Evolutionary conservation across 805 yeast species (phyloP).

Genomic region (Teunomyces funiuensis): DNA sequence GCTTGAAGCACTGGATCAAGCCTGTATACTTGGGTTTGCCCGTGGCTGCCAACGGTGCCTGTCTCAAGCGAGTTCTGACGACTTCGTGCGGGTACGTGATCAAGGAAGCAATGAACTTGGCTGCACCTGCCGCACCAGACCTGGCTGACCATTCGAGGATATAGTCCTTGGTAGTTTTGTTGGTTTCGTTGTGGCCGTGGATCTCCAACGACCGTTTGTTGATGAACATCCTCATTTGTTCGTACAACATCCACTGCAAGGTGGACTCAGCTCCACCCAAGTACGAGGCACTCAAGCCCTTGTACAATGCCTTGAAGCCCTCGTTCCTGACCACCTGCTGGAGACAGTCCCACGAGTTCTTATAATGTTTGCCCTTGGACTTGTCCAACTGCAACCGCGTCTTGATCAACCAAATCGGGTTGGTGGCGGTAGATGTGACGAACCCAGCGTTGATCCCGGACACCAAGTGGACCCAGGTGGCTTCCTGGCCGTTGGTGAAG

Average conservation of each 20-base stretch:
- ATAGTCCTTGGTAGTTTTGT: constrained; percentile 53
- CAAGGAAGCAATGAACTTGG: constrained; percentile 88
- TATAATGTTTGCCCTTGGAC: constrained; percentile 63
- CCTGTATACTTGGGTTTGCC: constrained; percentile 90
- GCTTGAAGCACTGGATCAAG: constrained; percentile 77
- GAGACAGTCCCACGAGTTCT: constrained; percentile 83
- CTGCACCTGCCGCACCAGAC: constrained; percentile 96
- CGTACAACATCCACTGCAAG: constrained; percentile 94
- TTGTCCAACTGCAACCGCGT: constrained; percentile 92
- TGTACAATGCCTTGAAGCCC: constrained; percentile 78
- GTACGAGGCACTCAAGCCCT: constrained; percentile 92
- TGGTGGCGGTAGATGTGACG: constrained; percentile 92
- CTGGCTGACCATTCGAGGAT: constrained; percentile 90
- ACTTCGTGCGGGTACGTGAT: constrained; percentile 98
- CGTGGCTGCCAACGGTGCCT: constrained; percentile 74
- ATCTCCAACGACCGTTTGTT: constrained; percentile 44
- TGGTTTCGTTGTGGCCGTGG: constrained; percentile 29
- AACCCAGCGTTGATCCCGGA: constrained; percentile 92
- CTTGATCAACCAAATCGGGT: constrained; percentile 96
- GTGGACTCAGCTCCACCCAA: constrained; percentile 92
- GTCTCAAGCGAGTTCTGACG: constrained; percentile 91
- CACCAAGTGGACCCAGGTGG: constrained; percentile 78
- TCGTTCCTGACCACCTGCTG: constrained; percentile 67
- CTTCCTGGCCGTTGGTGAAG: constrained; percentile 74
- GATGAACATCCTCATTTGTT: constrained; percentile 82